Percentiles rank a stretch among this genome's conserved stretches.
These are phyloP conservation scores for Aspergillus incahuasiensis DNA, from an alignment of 495 filamentous ascomycete genomes.

Conservation along the genomic window DNA sequence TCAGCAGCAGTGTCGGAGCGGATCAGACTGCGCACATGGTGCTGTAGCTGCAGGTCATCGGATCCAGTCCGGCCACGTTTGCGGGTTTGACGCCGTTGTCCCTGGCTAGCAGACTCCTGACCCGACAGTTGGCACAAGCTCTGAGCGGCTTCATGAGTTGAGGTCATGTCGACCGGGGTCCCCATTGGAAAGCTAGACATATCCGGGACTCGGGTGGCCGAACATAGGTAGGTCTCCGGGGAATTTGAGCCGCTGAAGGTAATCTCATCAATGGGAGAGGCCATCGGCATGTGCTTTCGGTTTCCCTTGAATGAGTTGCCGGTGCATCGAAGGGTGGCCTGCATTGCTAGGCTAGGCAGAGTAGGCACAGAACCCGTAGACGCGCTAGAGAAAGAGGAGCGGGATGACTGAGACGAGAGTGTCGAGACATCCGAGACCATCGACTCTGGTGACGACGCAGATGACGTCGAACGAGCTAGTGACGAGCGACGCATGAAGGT, in stretches of 20 bases:
- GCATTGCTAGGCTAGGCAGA: conserved; percentile 65
- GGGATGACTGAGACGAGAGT: conserved; percentile 55
- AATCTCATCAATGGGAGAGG: conserved; percentile 47
- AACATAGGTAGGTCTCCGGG: conserved; percentile 55
- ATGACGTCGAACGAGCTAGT: conserved; percentile 69
- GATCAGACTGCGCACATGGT: conserved; percentile 63
- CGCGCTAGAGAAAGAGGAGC: conserved; percentile 68
- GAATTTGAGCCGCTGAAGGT: conserved; percentile 51
- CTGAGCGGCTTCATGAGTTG: conserved; percentile 55
- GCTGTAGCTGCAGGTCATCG: conserved; percentile 63
- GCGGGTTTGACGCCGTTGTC: conserved; percentile 34
- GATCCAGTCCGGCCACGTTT: conserved; percentile 71
- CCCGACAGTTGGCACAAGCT: conserved; percentile 61
- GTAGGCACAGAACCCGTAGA: conserved; percentile 60
- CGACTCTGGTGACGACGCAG: conserved; percentile 80
- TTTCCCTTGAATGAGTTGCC: conserved; percentile 47
- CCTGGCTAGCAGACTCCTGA: conserved; percentile 6
- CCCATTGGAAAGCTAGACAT: conserved; percentile 50
- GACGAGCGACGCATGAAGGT: conserved; percentile 64
- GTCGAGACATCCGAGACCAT: conserved; percentile 81
- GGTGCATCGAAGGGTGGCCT: conserved; percentile 78
- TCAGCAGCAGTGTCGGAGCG: conserved; percentile 27
- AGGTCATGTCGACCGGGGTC: conserved; percentile 41
- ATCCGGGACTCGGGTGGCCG: conserved; percentile 46
- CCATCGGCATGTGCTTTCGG: conserved; percentile 36